phyloP scores from a whole-genome alignment of 768 basidiomycete genomes.

The Macrocybe gigantea region DNA sequence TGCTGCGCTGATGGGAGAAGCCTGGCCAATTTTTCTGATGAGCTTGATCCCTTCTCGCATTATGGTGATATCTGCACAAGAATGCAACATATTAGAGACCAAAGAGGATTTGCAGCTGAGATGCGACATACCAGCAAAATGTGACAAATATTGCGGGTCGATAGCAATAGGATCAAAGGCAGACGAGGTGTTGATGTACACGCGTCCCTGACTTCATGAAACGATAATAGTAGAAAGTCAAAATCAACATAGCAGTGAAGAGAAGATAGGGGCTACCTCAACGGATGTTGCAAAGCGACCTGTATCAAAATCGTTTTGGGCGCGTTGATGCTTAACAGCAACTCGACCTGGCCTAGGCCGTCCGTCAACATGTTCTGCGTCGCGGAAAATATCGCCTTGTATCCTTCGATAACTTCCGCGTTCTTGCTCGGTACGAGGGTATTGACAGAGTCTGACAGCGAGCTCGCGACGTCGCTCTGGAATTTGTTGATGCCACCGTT shows the following conservation, averaged over 20 bases:
- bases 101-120: neutral
- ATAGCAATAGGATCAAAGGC: conserved; percentile 5
- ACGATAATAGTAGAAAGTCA: neutral
- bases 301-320: neutral
- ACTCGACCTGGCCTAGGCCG: neutral
- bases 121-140: conserved; percentile 3
- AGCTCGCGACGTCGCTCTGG: neutral
- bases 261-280: neutral
- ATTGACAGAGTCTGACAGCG: conserved; percentile 3
- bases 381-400: neutral
- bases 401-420: neutral
- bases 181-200: conserved; percentile 4
- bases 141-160: conserved; percentile 3
- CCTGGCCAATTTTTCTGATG: conserved; percentile 4
- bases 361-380: neutral
- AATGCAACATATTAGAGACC: neutral
- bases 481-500: conserved; percentile 13
- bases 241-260: neutral
- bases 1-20: neutral
- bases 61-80: neutral
- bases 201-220: neutral
- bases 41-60: conserved; percentile 4
- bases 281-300: conserved; percentile 1
- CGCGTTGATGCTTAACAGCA: conserved; percentile 1
- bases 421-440: conserved; percentile 5